Base-by-base conservation (phyloP, 2,329 filamentous ascomycete genomes). In the Aspergillus sergii region DNA sequence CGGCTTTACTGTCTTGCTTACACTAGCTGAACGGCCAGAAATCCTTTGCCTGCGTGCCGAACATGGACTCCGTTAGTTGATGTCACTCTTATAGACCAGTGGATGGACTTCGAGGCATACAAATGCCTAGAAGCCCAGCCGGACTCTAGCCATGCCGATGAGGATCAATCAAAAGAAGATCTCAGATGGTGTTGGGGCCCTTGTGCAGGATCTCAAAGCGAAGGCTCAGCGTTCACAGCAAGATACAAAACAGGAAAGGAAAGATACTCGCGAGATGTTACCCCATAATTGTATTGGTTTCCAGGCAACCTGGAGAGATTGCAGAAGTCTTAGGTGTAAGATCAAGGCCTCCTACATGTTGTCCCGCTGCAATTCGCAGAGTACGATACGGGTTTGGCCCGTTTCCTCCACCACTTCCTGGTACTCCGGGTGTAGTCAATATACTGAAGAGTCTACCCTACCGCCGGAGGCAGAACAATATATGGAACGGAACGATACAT, bases 291-390 rank as follows among this genome's bases (percentile, higher is more conserved):
- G 43, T 36, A 26, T 43, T 14, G 51, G n/a, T 28, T 51, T n/a
- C n/a, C 34, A 23, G 2, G n/a, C 45, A 23, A 62, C 64, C 41
- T 69, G 71, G 64, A 65, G 68, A 55, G 60, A 71, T 45, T 75
- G 72, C 58, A 56, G 62, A 10, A 69, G 51, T 55, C 54, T 77
- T 41, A 67, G 54, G 56, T 78, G 76, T 65, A 71, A 73, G 45
- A 63, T 74, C 53, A 66, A 71, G 30, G 70, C 69, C 21, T 72
- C 72, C 3, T 66, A 75, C 36, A 67, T 69, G 26, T 71, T 54
- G 64, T 73, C 5, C 74, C 1, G 68, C 70, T 30, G 60, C 75
- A 19, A 67, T 73, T 36, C 45, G 58, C 34, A 45, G 51, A n/a
- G 36, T 57, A 30, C 56, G 34, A 45, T 54, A 59, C 34, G 36